Conservation (phyloP, 2,329 filamentous ascomycete species). For the Hypoxylon sp. region DNA sequence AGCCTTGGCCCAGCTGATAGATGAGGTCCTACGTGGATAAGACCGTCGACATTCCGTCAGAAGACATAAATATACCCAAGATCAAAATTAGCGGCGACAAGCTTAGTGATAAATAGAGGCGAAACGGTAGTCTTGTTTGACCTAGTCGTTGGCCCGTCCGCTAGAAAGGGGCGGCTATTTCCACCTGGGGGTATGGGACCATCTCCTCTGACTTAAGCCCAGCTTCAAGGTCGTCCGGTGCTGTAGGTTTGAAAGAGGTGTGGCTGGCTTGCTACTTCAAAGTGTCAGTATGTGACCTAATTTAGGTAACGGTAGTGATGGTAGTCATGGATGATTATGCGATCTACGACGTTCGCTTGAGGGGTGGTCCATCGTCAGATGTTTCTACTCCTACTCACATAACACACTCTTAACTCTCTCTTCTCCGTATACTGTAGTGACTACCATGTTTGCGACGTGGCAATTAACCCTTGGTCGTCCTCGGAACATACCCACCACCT, state of each 20-base stretch:
- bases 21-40: constrained; percentile 1
- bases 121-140: not conserved
- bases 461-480: constrained; percentile 2
- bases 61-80: constrained; percentile 9
- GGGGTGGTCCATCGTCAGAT: not conserved
- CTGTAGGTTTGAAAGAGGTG: constrained; percentile 6
- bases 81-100: constrained; percentile 8
- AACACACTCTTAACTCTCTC: constrained; percentile 17
- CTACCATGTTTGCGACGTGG: not conserved
- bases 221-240: constrained; percentile 5
- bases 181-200: constrained; percentile 12
- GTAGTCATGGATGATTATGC: not conserved
- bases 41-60: constrained; percentile 5
- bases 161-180: constrained; percentile 5
- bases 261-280: constrained; percentile 2
- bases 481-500: constrained; percentile 12
- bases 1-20: constrained; percentile 3
- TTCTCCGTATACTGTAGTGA: not conserved
- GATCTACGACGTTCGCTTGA: not conserved
- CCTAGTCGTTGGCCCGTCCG: not conserved
- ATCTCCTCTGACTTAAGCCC: constrained; percentile 1
- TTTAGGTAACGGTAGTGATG: no score
- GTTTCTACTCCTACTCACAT: not conserved
- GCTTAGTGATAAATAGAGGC: constrained; percentile 5
- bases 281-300: not conserved